Evolutionary conservation across 2,329 filamentous ascomycete species (phyloP), one percentile per base, ranked within the genome.

Genomic region (Lecanicillium sp.): DNA sequence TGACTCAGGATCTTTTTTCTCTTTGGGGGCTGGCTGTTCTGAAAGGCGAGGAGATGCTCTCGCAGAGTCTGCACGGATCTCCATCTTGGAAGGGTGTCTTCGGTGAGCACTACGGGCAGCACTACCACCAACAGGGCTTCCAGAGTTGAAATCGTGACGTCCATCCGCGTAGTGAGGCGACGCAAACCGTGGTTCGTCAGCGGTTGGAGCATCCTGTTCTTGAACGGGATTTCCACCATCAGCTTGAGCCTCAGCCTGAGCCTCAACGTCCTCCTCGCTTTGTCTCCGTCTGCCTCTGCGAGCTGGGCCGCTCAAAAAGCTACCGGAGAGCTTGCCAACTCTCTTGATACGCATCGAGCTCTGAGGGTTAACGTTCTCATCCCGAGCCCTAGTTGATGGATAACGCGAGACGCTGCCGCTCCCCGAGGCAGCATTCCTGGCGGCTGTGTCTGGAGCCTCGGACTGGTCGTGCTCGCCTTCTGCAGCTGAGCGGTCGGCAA

Each of bases 291-390:
- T 73, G 18, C 85, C 86, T 48, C 87, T 72, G 39, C 86, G 75
- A 15, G 86, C 84, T 19, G 86, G 86, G 1, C 84, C 85, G 48
- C 84, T 87, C 16, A 92, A 65, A 48, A 90, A 89, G 43, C 78
- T 83, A 1, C 85, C 86, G 3, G 82, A 76, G 7, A 83, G 69
- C 58, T 85, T 85, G 13, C 81, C 82, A 12, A 86, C 75, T 44
- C 85, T 71, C 61, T 89, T 90, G 42, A 89, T 68, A 5, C 86
- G 75, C 69, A 88, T 76, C 1, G 85, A 87, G 49, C 81, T 80
- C 43, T 85, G 83, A 2, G 78, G 64, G 12, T 75, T 80, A 25
- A 65, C 62, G 25, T 83, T 79, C 17, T 88, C 82, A 3, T 77
- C 77, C 35, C 68, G 65, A 27, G 65, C 65, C 31, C 67, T 61